Conservation (phyloP, 1,139 yeast species). For the Sugiyamaella novakii region DNA sequence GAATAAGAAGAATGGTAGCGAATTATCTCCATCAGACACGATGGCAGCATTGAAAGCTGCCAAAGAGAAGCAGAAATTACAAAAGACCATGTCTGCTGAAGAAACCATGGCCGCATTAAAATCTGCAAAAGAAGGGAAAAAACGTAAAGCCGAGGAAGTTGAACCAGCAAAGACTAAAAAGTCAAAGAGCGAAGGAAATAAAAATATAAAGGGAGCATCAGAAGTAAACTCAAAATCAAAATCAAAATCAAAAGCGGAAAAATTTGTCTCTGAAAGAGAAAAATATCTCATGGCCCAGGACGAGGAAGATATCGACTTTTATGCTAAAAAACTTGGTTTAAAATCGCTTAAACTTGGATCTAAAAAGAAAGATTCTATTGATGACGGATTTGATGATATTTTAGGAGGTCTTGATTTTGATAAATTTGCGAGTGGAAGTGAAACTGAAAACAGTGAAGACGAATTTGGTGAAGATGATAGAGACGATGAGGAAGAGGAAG, state of each 20-base stretch:
- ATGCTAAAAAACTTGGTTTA: conserved; percentile 78
- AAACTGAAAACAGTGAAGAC: conserved; percentile 32
- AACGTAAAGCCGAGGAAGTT: conserved; percentile 16
- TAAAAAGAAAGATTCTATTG: conserved; percentile 51
- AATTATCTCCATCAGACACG: conserved; percentile 22
- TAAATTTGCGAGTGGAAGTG: conserved; percentile 50
- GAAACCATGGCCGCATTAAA: conserved; percentile 37
- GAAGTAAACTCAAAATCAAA: conserved; percentile 15
- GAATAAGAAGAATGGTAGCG: conserved; percentile 15
- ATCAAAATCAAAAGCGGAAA: conserved; percentile 24
- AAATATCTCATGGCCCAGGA: conserved; percentile 56
- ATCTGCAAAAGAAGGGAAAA: conserved; percentile 22
- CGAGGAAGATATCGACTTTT: conserved; percentile 78
- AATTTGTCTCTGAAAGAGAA: conserved; percentile 31
- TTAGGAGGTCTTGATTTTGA: conserved; percentile 72
- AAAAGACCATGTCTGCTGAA: conserved; percentile 18
- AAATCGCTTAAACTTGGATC: conserved; percentile 50
- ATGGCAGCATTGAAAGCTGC: conserved; percentile 25
- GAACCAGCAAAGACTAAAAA: conserved; percentile 21
- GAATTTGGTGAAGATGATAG: conserved; percentile 34
- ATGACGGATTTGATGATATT: conserved; percentile 71
- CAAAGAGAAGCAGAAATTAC: conserved; percentile 19
- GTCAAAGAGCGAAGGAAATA: too few species aligned
- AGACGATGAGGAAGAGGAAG: conserved; percentile 40
- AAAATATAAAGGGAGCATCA: too few species aligned